phyloP scores from a whole-genome alignment of 331 rosid species.

The Acacia concinna region DNA sequence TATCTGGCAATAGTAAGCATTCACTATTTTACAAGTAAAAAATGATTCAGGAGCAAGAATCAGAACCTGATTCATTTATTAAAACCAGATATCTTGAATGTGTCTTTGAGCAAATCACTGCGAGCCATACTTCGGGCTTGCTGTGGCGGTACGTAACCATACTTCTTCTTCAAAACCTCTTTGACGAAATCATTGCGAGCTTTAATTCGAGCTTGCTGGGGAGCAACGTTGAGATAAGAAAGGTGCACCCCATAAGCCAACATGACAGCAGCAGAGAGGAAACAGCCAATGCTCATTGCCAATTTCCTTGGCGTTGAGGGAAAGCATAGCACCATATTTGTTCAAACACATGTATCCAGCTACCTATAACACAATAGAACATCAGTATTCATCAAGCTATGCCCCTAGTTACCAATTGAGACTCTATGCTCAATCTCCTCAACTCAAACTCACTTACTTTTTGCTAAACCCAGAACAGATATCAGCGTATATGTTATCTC shows the following conservation, averaged over 20 bases:
- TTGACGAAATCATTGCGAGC: conserved; percentile 63
- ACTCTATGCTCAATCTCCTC: background rate
- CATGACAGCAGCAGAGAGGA: conserved; percentile 59
- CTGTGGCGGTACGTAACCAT: conserved; percentile 63
- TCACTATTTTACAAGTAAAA: background rate
- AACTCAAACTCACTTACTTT: background rate
- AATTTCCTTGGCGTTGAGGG: conserved; percentile 79
- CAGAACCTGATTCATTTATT: conserved; percentile 4
- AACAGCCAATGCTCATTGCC: conserved; percentile 55
- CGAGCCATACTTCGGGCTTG: conserved; percentile 63
- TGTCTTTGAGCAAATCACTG: conserved; percentile 46
- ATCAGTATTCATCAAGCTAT: conserved; percentile 7
- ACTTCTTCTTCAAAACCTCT: conserved; percentile 55
- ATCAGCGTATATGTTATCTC: background rate
- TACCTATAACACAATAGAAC: conserved; percentile 1
- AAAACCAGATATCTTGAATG: conserved; percentile 42
- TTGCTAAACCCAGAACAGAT: background rate
- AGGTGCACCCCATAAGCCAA: conserved; percentile 56
- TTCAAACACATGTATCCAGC: background rate
- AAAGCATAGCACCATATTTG: conserved; percentile 63
- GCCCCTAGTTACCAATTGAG: background rate
- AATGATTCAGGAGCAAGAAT: background rate
- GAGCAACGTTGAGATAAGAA: conserved; percentile 64
- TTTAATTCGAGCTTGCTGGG: conserved; percentile 68
- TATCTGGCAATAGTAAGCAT: background rate